These are phyloP conservation scores for Inga oerstediana DNA, from an alignment of 306 rosid species.

Conservation along the genomic window DNA sequence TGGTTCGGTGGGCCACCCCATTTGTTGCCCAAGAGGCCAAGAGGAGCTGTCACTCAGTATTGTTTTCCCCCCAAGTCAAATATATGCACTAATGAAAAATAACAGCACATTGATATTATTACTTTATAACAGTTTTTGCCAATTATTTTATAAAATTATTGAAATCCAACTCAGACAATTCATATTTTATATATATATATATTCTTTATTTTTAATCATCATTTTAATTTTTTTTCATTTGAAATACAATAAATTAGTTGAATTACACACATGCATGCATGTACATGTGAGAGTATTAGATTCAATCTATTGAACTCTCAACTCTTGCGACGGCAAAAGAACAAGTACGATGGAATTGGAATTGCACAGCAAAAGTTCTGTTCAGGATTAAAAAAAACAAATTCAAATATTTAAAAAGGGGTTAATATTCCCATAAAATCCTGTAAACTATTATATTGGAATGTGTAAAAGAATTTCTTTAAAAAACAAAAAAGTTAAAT, in stretches of 20 bases:
- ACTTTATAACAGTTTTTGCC: background rate
- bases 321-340: background rate
- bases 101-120: background rate
- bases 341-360: background rate
- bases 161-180: background rate
- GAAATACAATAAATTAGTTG: background rate
- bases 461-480: slow-evolving; percentile 21
- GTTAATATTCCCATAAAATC: slow-evolving; percentile 22
- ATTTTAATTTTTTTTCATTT: too few species aligned
- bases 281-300: too few species aligned
- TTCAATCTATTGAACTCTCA: background rate
- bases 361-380: background rate
- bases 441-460: slow-evolving; percentile 6
- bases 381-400: background rate
- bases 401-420: background rate
- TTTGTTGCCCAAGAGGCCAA: slow-evolving; percentile 35
- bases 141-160: background rate
- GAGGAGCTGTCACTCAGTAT: slow-evolving; percentile 49
- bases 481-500: background rate
- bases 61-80: slow-evolving; percentile 1
- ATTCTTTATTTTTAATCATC: too few species aligned
- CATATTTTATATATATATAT: background rate
- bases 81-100: background rate
- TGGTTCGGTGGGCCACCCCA: slow-evolving; percentile 49
- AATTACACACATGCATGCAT: too few species aligned